Percentiles rank a stretch among this genome's conserved stretches.
Conservation (phyloP, 495 filamentous ascomycete species). For the Aspergillus biplanus region DNA sequence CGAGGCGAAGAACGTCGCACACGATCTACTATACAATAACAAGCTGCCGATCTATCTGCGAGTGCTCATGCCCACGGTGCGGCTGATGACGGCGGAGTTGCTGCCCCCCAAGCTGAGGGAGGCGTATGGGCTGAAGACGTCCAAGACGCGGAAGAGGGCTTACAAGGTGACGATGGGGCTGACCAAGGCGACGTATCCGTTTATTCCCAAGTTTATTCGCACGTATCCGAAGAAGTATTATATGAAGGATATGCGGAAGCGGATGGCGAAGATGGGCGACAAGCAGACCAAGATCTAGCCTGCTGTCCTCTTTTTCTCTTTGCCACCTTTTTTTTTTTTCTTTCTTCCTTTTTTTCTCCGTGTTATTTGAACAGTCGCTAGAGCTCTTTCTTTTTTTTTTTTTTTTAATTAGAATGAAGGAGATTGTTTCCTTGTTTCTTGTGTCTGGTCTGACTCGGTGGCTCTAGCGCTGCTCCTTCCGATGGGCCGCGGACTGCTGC, state of each 20-base stretch:
- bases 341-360: background rate
- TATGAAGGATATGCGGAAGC: slow-evolving; percentile 43
- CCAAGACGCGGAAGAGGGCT: slow-evolving; percentile 12
- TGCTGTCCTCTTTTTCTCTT: background rate
- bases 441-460: background rate
- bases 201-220: slow-evolving; percentile 32
- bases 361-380: background rate
- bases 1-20: slow-evolving; percentile 37
- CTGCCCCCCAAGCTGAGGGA: slow-evolving; percentile 33
- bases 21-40: slow-evolving; percentile 35
- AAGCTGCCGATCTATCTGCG: slow-evolving; percentile 29
- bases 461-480: background rate
- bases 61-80: slow-evolving; percentile 30
- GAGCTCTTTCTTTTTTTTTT: background rate
- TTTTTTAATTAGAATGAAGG: slow-evolving; percentile 2
- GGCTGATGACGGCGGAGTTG: slow-evolving; percentile 38
- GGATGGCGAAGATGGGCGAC: slow-evolving; percentile 24
- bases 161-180: slow-evolving; percentile 30
- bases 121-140: slow-evolving; percentile 33
- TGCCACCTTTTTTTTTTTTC: background rate
- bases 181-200: slow-evolving; percentile 33
- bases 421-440: background rate
- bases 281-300: slow-evolving; percentile 13
- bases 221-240: slow-evolving; percentile 43
- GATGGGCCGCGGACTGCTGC: slow-evolving; percentile 4